phyloP scores from a whole-genome alignment of 768 basidiomycete species.

The Tulasnella sp. region DNA sequence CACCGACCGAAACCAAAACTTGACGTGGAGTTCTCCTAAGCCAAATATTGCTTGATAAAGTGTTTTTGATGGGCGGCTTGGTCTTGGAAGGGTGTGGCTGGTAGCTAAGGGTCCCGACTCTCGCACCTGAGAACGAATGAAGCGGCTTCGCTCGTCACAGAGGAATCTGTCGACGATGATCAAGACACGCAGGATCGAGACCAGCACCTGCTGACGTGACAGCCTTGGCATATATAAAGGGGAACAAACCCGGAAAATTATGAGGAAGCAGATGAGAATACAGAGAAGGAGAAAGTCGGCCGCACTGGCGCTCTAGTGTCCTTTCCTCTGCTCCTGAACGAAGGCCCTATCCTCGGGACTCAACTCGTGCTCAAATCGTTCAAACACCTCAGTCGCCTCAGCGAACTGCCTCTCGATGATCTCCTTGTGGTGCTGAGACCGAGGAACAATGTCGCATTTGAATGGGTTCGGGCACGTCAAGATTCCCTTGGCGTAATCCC shows the following conservation, averaged over 20 bases:
- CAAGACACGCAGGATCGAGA: no score
- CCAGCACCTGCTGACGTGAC: no score
- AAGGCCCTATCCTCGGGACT: slow-evolving; percentile 11
- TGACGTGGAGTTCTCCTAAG: no score
- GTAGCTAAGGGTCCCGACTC: no score
- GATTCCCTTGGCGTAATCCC: slow-evolving; percentile 19
- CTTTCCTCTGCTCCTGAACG: slow-evolving; percentile 10
- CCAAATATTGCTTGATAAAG: no score
- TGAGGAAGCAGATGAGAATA: neutral
- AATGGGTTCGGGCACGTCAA: slow-evolving; percentile 17
- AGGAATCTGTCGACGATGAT: no score
- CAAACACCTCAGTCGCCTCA: slow-evolving; percentile 8
- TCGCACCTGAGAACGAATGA: no score
- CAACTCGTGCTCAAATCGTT: slow-evolving; percentile 15
- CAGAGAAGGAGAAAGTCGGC: neutral
- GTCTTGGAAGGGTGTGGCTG: no score
- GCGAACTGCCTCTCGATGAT: slow-evolving; percentile 13
- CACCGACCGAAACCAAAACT: slow-evolving; percentile 19
- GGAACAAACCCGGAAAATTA: neutral
- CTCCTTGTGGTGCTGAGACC: slow-evolving; percentile 16
- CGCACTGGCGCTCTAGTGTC: neutral
- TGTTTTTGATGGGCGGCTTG: no score
- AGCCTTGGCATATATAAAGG: no score
- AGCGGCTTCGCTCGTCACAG: no score
- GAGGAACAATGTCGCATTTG: slow-evolving; percentile 16